phyloP scores from a whole-genome alignment of 2,329 filamentous ascomycete genomes.

The Aspergillus pseudotamarii region DNA sequence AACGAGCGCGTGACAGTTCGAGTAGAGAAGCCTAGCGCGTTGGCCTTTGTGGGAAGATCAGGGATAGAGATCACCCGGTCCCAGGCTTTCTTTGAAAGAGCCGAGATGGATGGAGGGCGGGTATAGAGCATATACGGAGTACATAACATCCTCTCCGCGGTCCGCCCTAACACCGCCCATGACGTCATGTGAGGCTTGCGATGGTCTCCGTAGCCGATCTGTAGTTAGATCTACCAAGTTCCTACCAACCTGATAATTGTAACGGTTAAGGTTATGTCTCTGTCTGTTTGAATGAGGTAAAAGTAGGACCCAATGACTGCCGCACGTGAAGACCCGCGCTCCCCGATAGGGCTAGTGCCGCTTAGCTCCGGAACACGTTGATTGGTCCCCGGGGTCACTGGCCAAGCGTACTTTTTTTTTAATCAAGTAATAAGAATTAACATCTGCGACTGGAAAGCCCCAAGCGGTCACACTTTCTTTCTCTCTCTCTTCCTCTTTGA shows the following conservation, averaged over 20 bases:
- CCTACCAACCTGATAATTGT: not conserved
- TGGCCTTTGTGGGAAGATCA: constrained; percentile 52
- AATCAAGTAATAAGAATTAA: not conserved
- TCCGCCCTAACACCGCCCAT: not conserved
- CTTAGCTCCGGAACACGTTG: constrained; percentile 20
- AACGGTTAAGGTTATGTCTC: not conserved
- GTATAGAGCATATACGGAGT: constrained; percentile 9
- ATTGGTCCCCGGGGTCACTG: constrained; percentile 17
- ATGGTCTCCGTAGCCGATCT: not conserved
- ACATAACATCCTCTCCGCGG: not conserved
- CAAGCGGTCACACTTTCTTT: constrained; percentile 1
- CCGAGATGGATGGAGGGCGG: constrained; percentile 13
- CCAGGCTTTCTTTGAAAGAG: constrained; percentile 45
- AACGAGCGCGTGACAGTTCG: constrained; percentile 51
- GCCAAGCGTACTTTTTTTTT: constrained; percentile 2
- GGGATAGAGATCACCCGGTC: constrained; percentile 54
- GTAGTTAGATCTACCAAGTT: not conserved
- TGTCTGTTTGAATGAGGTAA: not conserved
- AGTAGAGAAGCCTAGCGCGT: constrained; percentile 54
- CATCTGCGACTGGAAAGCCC: not conserved
- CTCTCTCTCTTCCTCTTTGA: constrained; percentile 4
- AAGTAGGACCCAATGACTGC: constrained; percentile 19
- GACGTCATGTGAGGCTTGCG: not conserved
- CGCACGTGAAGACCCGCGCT: constrained; percentile 21
- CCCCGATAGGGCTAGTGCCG: constrained; percentile 15